A percentile compares a stretch with the other conserved stretches of the same genome.
Conservation (phyloP, 371 early-diverging fungal genomes). For the Lichtheimia corymbifera region DNA sequence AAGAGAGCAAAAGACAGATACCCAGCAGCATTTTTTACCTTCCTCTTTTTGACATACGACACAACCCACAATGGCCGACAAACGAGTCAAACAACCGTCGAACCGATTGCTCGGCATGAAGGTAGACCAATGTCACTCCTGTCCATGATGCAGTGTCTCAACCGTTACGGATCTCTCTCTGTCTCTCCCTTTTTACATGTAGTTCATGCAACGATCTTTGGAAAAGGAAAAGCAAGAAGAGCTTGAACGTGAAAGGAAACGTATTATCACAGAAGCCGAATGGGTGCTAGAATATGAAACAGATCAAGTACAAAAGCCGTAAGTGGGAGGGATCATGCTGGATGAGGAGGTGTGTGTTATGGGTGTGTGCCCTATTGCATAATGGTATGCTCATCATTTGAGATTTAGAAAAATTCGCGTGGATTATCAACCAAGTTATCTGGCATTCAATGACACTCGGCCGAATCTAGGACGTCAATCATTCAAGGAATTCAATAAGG, state of each 20-base stretch:
- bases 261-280: slow-evolving; percentile 59
- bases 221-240: slow-evolving; percentile 45
- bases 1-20: slow-evolving; percentile 5
- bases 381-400: no score
- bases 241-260: slow-evolving; percentile 47
- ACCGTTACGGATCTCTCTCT: not conserved
- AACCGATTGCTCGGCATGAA: slow-evolving; percentile 20
- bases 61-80: not conserved
- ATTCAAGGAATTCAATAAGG: slow-evolving; percentile 54
- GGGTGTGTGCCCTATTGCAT: no score
- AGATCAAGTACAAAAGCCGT: slow-evolving; percentile 51
- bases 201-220: slow-evolving; percentile 62
- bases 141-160: not conserved
- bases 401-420: slow-evolving; percentile 51
- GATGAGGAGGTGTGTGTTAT: no score
- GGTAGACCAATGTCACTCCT: not conserved
- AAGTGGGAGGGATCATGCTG: slow-evolving; percentile 11
- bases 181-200: not conserved
- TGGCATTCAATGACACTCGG: slow-evolving; percentile 34
- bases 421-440: slow-evolving; percentile 54
- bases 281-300: slow-evolving; percentile 54
- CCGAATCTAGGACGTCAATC: slow-evolving; percentile 45
- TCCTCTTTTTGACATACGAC: not conserved
- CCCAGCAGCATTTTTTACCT: not conserved
- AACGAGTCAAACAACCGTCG: slow-evolving; percentile 11